Percentiles rank a stretch among this genome's conserved stretches.
These are phyloP conservation scores for Penicillium arizonense DNA, from an alignment of 495 filamentous ascomycete species.

Conservation along the genomic window DNA sequence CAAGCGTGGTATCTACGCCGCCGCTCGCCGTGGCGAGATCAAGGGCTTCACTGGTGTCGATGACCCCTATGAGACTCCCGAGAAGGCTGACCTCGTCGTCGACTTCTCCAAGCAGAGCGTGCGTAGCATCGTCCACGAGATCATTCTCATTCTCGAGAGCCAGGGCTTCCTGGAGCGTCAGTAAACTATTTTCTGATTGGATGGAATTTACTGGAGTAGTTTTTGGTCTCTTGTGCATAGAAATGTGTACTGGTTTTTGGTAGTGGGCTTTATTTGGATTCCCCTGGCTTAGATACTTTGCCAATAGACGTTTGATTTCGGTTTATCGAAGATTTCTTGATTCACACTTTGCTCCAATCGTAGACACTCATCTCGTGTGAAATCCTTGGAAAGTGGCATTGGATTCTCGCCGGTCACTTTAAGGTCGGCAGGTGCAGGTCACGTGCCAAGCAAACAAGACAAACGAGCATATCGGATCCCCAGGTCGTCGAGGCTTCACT, in stretches of 20 bases:
- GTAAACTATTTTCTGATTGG: constrained; percentile 18
- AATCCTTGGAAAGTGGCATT: too few relatives aligned
- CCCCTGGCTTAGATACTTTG: constrained; percentile 23
- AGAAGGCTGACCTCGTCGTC: constrained; percentile 79
- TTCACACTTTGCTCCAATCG: not conserved
- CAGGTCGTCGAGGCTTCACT: not conserved
- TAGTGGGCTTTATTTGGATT: constrained; percentile 21
- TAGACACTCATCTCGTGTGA: not conserved
- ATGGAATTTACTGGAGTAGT: constrained; percentile 14
- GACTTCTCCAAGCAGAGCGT: constrained; percentile 84
- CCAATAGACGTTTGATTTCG: constrained; percentile 9
- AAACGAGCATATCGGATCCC: constrained; percentile 13
- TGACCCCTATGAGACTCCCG: constrained; percentile 89
- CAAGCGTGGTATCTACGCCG: constrained; percentile 84
- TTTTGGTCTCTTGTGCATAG: constrained; percentile 16
- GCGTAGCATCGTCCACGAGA: constrained; percentile 93
- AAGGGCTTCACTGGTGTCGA: constrained; percentile 98
- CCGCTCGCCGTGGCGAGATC: constrained; percentile 86
- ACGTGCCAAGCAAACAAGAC: constrained; percentile 15
- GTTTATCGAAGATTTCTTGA: not conserved
- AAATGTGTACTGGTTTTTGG: constrained; percentile 19
- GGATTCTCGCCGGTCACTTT: too few relatives aligned
- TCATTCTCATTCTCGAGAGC: constrained; percentile 87
- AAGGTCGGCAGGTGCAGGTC: not conserved
- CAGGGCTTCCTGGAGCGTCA: constrained; percentile 64